phyloP scores from a whole-genome alignment of 441 rosid species.

The Populus hybrid region DNA sequence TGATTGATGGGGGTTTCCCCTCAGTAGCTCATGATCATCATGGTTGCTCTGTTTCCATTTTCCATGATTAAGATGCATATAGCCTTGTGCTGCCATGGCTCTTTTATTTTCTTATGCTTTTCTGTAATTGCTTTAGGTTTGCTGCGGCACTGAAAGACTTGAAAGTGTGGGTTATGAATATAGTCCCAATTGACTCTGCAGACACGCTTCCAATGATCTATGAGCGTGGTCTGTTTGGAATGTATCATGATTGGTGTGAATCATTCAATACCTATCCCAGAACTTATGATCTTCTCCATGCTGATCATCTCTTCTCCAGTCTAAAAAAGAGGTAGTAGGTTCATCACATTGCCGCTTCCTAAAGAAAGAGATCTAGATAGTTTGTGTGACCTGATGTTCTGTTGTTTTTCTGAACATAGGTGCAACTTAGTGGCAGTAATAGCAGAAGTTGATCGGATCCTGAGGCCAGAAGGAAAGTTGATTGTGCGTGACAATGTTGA shows the following conservation, averaged over 20 bases:
- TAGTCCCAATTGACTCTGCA: slow-evolving; percentile 73
- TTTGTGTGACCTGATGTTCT: not conserved
- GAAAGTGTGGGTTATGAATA: slow-evolving; percentile 94
- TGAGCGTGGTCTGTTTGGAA: slow-evolving; percentile 88
- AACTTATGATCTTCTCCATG: slow-evolving; percentile 90
- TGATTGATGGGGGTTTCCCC: not conserved
- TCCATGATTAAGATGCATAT: not conserved
- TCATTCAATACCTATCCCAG: slow-evolving; percentile 94
- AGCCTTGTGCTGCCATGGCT: not conserved
- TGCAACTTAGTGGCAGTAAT: slow-evolving; percentile 62
- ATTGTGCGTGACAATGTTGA: slow-evolving; percentile 65
- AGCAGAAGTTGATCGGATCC: slow-evolving; percentile 81
- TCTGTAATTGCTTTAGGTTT: slow-evolving; percentile 48
- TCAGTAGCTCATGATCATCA: not conserved
- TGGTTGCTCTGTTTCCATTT: not conserved
- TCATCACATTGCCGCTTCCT: not conserved
- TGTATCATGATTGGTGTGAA: slow-evolving; percentile 96
- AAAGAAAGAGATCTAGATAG: not conserved
- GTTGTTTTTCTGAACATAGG: slow-evolving; percentile 30
- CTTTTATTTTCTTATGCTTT: slow-evolving; percentile 19
- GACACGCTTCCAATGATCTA: slow-evolving; percentile 89
- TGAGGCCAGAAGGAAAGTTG: slow-evolving; percentile 82
- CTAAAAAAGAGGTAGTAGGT: slow-evolving; percentile 67
- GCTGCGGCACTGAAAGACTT: slow-evolving; percentile 82
- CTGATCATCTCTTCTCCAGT: slow-evolving; percentile 89